A percentile compares a stretch with the other conserved stretches of the same genome.
Conservation (phyloP, 2,329 filamentous ascomycete species). For the Scytalidium lignicola region DNA sequence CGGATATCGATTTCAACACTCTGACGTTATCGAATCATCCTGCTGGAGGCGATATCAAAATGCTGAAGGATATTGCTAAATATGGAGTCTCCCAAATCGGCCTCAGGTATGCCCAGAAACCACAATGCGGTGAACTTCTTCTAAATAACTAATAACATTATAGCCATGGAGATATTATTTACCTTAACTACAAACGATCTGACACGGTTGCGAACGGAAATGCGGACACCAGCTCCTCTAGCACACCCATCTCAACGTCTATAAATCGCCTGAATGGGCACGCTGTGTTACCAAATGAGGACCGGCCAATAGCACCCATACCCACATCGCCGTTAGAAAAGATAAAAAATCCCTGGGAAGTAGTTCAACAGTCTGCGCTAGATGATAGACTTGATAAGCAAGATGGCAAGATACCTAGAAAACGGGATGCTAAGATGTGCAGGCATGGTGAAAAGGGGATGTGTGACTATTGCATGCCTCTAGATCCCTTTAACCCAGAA, state of each 20-base stretch:
- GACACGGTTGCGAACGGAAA: constrained; percentile 38
- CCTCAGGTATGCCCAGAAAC: constrained; percentile 41
- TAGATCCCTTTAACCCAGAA: constrained; percentile 86
- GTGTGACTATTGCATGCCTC: constrained; percentile 98
- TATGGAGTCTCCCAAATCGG: constrained; percentile 55
- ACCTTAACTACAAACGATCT: constrained; percentile 70
- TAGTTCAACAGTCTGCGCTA: constrained; percentile 78
- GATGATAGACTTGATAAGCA: constrained; percentile 83
- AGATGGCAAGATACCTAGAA: constrained; percentile 82
- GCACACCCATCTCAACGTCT: constrained; percentile 30
- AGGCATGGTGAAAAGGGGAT: constrained; percentile 94
- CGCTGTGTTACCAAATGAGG: constrained; percentile 64
- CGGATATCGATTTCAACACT: constrained; percentile 54
- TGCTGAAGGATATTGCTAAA: constrained; percentile 50
- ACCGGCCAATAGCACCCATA: constrained; percentile 57
- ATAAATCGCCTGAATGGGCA: constrained; percentile 74
- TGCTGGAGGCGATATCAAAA: constrained; percentile 51
- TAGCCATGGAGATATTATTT: constrained; percentile 89
- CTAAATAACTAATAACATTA: constrained; percentile 1
- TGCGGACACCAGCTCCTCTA: constrained; percentile 25
- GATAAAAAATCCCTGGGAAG: constrained; percentile 89
- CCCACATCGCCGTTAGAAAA: constrained; percentile 50
- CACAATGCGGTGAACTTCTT: not conserved
- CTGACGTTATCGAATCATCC: constrained; percentile 60
- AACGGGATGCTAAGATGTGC: constrained; percentile 79